Evolutionary conservation across 208 protist species (phyloP).

Genomic region (Trypanosoma cruzi): DNA sequence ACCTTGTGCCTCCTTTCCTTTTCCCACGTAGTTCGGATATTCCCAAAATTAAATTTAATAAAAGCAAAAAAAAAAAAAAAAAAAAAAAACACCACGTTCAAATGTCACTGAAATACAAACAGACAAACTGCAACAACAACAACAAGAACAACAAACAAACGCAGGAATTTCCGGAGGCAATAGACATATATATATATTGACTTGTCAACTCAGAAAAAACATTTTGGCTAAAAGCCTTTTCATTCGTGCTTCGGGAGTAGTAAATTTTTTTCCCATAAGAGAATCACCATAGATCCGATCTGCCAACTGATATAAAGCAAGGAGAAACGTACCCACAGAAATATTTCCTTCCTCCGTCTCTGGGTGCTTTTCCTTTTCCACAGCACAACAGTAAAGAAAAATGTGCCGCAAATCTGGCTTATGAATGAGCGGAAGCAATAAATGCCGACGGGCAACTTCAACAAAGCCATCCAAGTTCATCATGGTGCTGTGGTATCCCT

Average conservation of each 20-base stretch:
- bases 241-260: constrained; percentile 43
- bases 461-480: constrained; percentile 55
- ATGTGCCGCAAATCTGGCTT: constrained; percentile 42
- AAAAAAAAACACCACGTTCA: not conserved
- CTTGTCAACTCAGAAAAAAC: constrained; percentile 42
- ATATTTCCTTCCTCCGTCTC: constrained; percentile 33
- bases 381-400: constrained; percentile 39
- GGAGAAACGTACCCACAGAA: constrained; percentile 33
- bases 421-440: constrained; percentile 53
- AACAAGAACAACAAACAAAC: not conserved
- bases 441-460: constrained; percentile 35
- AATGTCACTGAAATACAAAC: not conserved
- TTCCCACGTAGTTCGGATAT: not conserved
- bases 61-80: constrained; percentile 5
- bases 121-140: not conserved
- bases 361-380: constrained; percentile 18
- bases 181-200: too few relatives aligned
- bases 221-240: constrained; percentile 69
- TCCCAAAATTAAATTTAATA: not conserved
- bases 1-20: not conserved
- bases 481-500: constrained; percentile 17
- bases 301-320: constrained; percentile 52
- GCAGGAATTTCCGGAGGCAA: not conserved
- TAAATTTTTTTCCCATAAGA: constrained; percentile 41
- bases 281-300: constrained; percentile 56